Evolutionary conservation across 768 basidiomycete species (phyloP).

Genomic region (Trametes maxima): DNA sequence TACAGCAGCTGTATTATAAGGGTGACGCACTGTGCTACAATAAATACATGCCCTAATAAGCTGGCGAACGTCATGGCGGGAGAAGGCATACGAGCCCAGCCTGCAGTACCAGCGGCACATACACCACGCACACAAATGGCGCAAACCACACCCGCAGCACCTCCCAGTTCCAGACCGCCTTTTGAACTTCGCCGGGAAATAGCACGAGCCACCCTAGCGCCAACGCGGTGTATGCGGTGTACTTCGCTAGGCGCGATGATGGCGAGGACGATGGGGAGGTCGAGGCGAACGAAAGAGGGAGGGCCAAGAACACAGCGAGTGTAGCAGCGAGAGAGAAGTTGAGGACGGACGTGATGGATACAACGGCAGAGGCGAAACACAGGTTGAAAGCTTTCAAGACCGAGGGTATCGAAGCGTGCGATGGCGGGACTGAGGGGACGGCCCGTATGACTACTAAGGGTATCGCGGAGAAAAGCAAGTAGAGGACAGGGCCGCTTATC

Average conservation of each 20-base stretch:
- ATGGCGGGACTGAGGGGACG: background rate
- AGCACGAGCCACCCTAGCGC: slow-evolving; percentile 63
- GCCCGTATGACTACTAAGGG: background rate
- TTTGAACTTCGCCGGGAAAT: slow-evolving; percentile 44
- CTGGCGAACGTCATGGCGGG: slow-evolving; percentile 27
- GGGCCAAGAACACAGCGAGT: slow-evolving; percentile 63
- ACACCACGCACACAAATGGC: slow-evolving; percentile 80
- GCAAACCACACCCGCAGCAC: slow-evolving; percentile 81
- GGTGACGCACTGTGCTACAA: background rate
- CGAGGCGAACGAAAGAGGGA: slow-evolving; percentile 58
- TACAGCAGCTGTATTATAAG: slow-evolving; percentile 15
- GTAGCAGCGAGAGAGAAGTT: slow-evolving; percentile 89
- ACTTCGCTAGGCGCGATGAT: slow-evolving; percentile 33
- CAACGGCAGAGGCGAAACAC: slow-evolving; percentile 75
- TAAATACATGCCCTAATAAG: background rate
- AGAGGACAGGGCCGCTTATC: background rate
- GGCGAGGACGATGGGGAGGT: slow-evolving; percentile 32
- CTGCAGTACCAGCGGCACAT: slow-evolving; percentile 73
- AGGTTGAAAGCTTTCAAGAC: slow-evolving; percentile 76
- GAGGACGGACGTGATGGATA: slow-evolving; percentile 67
- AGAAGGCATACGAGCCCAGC: slow-evolving; percentile 59
- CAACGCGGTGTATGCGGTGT: slow-evolving; percentile 46
- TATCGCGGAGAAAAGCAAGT: slow-evolving; percentile 1
- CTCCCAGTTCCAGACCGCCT: slow-evolving; percentile 76
- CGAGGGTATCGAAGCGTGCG: slow-evolving; percentile 35